phyloP scores from a whole-genome alignment of 768 basidiomycete species.

The Kwoniella sp. region DNA sequence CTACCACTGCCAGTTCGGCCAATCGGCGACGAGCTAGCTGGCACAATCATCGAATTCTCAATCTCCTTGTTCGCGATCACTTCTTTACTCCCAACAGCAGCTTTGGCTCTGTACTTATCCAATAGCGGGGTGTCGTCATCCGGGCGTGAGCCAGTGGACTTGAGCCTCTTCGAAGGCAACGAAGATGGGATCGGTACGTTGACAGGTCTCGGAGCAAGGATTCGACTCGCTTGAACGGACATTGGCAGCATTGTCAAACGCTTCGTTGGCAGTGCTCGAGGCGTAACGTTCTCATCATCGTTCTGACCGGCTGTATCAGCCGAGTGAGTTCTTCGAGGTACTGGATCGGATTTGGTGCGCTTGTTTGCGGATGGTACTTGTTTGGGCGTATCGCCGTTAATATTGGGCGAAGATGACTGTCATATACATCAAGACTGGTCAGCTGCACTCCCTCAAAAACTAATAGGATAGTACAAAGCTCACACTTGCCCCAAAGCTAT shows the following conservation, averaged over 20 bases:
- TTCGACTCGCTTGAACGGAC: constrained; percentile 1
- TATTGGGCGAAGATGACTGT: constrained; percentile 17
- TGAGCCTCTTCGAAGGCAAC: not conserved
- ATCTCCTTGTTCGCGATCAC: too few relatives aligned
- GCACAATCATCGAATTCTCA: not conserved
- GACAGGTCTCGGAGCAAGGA: constrained; percentile 4
- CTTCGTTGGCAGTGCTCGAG: not conserved
- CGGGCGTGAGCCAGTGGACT: too few relatives aligned
- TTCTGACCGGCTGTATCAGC: too few relatives aligned
- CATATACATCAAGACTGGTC: not conserved
- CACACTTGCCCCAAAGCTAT: constrained; percentile 24
- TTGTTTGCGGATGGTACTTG: not conserved
- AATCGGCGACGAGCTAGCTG: constrained; percentile 10
- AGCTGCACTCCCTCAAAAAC: not conserved
- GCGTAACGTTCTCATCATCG: not conserved
- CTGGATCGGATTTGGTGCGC: constrained; percentile 12
- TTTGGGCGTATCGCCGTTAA: constrained; percentile 7
- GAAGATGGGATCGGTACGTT: constrained; percentile 11
- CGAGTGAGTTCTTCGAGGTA: not conserved
- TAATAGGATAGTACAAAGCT: constrained; percentile 3
- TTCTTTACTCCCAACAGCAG: not conserved
- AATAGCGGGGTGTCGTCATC: not conserved
- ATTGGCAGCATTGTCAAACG: constrained; percentile 7
- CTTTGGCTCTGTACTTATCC: not conserved
- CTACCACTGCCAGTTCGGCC: not conserved